A percentile compares a stretch with the other conserved stretches of the same genome.
Evolutionary conservation across 2,329 filamentous ascomycete species (phyloP).

Genomic region (Byssoonygena ceratinophila): DNA sequence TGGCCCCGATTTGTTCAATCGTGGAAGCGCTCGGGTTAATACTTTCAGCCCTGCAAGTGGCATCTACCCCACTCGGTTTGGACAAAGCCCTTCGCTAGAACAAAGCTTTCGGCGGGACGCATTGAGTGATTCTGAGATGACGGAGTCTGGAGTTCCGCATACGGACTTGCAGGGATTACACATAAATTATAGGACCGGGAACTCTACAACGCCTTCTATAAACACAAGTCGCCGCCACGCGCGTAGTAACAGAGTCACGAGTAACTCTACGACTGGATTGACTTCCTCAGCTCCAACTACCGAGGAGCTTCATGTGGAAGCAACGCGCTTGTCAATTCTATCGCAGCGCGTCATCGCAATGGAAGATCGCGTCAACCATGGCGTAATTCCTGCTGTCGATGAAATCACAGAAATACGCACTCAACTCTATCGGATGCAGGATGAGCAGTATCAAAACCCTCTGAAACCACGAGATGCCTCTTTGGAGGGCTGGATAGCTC

Average conservation of each 20-base stretch:
- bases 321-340: not conserved
- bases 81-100: not conserved
- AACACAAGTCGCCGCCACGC: not conserved
- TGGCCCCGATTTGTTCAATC: not conserved
- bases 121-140: not conserved
- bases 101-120: not conserved
- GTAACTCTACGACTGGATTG: not conserved
- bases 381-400: constrained; percentile 24
- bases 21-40: not conserved
- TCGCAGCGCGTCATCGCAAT: constrained; percentile 19
- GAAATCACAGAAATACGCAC: constrained; percentile 25
- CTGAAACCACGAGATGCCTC: constrained; percentile 20
- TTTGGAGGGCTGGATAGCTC: constrained; percentile 24
- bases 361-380: constrained; percentile 25
- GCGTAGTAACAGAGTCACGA: not conserved
- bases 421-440: constrained; percentile 26
- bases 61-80: not conserved
- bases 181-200: not conserved
- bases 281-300: not conserved
- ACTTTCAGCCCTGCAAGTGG: not conserved
- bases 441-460: constrained; percentile 25
- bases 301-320: not conserved
- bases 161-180: not conserved
- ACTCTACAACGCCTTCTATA: not conserved
- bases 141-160: not conserved